phyloP scores from a whole-genome alignment of 495 filamentous ascomycete species.

The Penicillium subrubescens region DNA sequence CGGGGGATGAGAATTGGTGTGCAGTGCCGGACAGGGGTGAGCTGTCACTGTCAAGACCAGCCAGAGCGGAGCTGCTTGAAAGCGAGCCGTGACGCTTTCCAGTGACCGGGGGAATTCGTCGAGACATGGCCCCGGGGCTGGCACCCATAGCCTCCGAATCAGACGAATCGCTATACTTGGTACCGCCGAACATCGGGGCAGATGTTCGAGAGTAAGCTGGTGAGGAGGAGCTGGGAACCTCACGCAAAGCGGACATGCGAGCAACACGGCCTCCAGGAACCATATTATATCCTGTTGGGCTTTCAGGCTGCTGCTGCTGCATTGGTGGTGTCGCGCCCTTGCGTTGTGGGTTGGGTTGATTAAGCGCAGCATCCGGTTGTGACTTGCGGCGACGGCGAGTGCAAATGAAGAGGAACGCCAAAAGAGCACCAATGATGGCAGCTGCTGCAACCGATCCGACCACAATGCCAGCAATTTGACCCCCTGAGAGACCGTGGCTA shows the following conservation, averaged over 20 bases:
- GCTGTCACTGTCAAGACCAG: slow-evolving; percentile 64
- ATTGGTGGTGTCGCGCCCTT: slow-evolving; percentile 53
- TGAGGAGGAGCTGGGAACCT: slow-evolving; percentile 61
- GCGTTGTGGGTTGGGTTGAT: slow-evolving; percentile 81
- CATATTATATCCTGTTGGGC: slow-evolving; percentile 63
- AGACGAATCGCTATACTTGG: slow-evolving; percentile 69
- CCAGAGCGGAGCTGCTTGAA: slow-evolving; percentile 81
- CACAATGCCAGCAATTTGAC: slow-evolving; percentile 87
- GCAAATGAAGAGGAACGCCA: slow-evolving; percentile 62
- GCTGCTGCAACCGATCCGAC: slow-evolving; percentile 76
- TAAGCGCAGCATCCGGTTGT: slow-evolving; percentile 68
- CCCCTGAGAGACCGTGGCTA: slow-evolving; percentile 66
- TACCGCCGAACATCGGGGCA: slow-evolving; percentile 43
- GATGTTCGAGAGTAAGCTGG: slow-evolving; percentile 54
- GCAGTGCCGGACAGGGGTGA: slow-evolving; percentile 75
- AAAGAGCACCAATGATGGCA: slow-evolving; percentile 64
- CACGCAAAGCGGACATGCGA: slow-evolving; percentile 93
- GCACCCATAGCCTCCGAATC: slow-evolving; percentile 79
- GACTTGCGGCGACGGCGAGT: slow-evolving; percentile 60
- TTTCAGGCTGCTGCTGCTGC: slow-evolving; percentile 50
- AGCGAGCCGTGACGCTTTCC: slow-evolving; percentile 85
- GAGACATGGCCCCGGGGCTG: slow-evolving; percentile 74
- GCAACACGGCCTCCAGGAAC: slow-evolving; percentile 88
- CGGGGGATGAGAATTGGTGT: slow-evolving; percentile 79
- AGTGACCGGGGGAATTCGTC: slow-evolving; percentile 60